Conservation (phyloP, 1,284 basidiomycete genomes). For the Puccinia triticina region DNA sequence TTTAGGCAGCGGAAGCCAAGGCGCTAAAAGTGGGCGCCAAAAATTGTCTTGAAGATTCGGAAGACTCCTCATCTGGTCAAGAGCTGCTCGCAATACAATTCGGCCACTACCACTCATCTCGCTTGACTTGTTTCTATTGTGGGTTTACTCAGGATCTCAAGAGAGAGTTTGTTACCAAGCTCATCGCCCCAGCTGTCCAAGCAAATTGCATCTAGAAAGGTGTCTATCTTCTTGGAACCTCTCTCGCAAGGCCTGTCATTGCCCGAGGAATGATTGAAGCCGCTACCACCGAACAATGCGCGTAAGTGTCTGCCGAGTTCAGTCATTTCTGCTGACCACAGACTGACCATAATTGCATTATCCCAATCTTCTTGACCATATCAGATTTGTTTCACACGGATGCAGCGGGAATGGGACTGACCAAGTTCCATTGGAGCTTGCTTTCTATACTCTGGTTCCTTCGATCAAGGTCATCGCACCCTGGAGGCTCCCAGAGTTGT, state of each 20-base stretch:
- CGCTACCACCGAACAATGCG: conserved; percentile 87
- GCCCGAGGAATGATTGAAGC: conserved; percentile 97
- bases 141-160: conserved; percentile 73
- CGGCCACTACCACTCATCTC: not conserved
- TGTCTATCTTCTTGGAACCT: conserved; percentile 96
- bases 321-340: not conserved
- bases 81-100: not conserved
- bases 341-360: not conserved
- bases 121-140: not conserved
- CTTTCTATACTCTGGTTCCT: conserved; percentile 97
- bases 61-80: not conserved
- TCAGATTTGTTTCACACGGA: conserved; percentile 90
- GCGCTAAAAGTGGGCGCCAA: conserved; percentile 89
- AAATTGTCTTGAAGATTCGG: conserved; percentile 62
- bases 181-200: conserved; percentile 95
- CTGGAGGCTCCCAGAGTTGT: conserved; percentile 96
- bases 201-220: conserved; percentile 99
- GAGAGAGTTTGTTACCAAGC: conserved; percentile 91
- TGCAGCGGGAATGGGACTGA: conserved; percentile 99
- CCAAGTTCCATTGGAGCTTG: conserved; percentile 98
- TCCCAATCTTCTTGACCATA: not conserved
- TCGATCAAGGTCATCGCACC: conserved; percentile 99
- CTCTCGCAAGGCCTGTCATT: conserved; percentile 95
- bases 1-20: conserved; percentile 87
- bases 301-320: conserved; percentile 65